Base-by-base conservation (phyloP, 768 basidiomycete species). In the Hygrophorus russula region DNA sequence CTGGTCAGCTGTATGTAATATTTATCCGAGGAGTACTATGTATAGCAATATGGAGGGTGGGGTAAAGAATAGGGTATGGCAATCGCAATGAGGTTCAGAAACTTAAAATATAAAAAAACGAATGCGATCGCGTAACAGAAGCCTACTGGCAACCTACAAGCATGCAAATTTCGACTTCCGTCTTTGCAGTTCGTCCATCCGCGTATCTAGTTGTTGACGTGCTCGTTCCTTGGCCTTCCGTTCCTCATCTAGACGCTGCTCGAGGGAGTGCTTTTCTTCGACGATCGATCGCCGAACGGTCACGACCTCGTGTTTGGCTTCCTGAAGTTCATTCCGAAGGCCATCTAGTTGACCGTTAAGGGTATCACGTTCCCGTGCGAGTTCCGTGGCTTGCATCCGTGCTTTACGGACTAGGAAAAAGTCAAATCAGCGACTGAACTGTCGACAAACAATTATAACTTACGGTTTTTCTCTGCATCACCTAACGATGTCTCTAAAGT, bases 141-240 rank as follows among this genome's bases (percentile, higher is more conserved):
- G 12, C 20, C 14, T 14, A 29, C 19, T 39, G 49, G 52, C 41
- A 46, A 57, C 39, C 73, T 70, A 91, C 61, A 91, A 73, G 63
- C 88, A 91, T 42, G 82, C 84, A 62, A 90, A 94, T 66, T 93
- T 94, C 49, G 87, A 90, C 68, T 90, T 92, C 47, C 86, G 82
- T 65, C 74, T 76, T 58, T 73, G 71, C 33, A 90, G 66, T 55
- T 92, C 91, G 44, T 89, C 86, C 80, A 90, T 82, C 50, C 91
- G 80, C 13, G 74, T 72, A 58, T 93, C 90, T 20, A 93, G 76
- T 60, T 91, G 89, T 48, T 82, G 80, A 40, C 88, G 79, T 40
- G 79, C 84, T 18, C 88, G 82, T 60, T 93, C 90, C 64, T 89
- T 91, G n/a, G 77, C 82, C 54, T 73, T 76, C 41, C 89, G 78